These are phyloP conservation scores for Talaromyces stipitatus DNA, from an alignment of 495 filamentous ascomycete species.

Conservation along the genomic window DNA sequence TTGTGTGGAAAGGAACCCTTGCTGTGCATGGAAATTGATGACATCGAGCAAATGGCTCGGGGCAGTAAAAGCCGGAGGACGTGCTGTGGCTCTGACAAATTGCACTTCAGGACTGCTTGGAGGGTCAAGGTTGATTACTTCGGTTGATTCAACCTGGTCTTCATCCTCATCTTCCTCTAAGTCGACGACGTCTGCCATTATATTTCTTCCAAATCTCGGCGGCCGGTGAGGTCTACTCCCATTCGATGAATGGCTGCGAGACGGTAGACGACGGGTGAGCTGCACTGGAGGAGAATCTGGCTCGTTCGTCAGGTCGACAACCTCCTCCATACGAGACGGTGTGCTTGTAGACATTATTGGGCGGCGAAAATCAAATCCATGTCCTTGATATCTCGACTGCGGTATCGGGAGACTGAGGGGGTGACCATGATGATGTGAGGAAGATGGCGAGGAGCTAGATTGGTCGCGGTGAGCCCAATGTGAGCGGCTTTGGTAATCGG, in stretches of 20 bases:
- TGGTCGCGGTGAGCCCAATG: slow-evolving; percentile 15
- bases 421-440: slow-evolving; percentile 8
- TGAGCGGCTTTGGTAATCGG: slow-evolving; percentile 13
- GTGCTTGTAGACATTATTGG: slow-evolving; percentile 26
- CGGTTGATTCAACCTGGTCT: slow-evolving; percentile 9
- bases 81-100: slow-evolving; percentile 23
- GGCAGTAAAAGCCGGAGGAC: slow-evolving; percentile 5
- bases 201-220: slow-evolving; percentile 27
- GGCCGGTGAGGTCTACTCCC: slow-evolving; percentile 9
- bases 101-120: slow-evolving; percentile 33
- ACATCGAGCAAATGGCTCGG: slow-evolving; percentile 9
- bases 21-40: slow-evolving; percentile 8
- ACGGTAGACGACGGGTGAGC: not conserved
- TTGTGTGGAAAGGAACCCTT: slow-evolving; percentile 1
- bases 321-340: slow-evolving; percentile 19
- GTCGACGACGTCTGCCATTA: slow-evolving; percentile 29
- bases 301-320: slow-evolving; percentile 52
- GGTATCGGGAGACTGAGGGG: slow-evolving; percentile 10
- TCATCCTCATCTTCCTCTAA: slow-evolving; percentile 18
- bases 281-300: slow-evolving; percentile 30
- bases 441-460: slow-evolving; percentile 16
- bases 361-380: slow-evolving; percentile 43
- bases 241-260: slow-evolving; percentile 3
- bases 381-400: slow-evolving; percentile 30
- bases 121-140: slow-evolving; percentile 10